These are phyloP conservation scores for Monascus ruber DNA, from an alignment of 2,329 filamentous ascomycete species.

Conservation along the genomic window DNA sequence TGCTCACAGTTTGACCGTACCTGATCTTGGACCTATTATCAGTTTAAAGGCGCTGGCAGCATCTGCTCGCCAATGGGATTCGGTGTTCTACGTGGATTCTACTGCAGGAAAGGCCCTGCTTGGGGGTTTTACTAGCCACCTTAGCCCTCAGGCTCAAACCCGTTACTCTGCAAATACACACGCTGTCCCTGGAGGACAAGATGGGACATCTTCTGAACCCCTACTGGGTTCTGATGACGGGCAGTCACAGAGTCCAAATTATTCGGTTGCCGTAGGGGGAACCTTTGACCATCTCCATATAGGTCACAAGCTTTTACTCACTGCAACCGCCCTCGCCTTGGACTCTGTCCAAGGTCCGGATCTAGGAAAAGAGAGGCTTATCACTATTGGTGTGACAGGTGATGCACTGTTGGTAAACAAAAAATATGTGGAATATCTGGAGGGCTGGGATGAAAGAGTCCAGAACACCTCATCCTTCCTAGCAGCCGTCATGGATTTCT, in stretches of 20 bases:
- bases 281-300: conserved; percentile 95
- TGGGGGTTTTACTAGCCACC: conserved; percentile 26
- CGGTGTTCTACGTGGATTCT: conserved; percentile 21
- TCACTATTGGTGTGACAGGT: conserved; percentile 80
- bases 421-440: conserved; percentile 69
- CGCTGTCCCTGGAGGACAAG: conserved; percentile 10
- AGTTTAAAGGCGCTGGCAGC: conserved; percentile 37
- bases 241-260: conserved; percentile 28
- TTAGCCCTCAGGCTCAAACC: conserved; percentile 9
- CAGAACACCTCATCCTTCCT: conserved; percentile 61
- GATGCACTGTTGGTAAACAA: conserved; percentile 81
- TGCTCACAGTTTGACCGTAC: conserved; percentile 16
- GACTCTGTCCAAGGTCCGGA: conserved; percentile 33
- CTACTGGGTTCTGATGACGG: conserved; percentile 13
- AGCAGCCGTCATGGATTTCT: conserved; percentile 47
- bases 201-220: conserved; percentile 11
- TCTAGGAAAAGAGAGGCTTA: conserved; percentile 37
- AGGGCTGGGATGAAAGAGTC: conserved; percentile 68
- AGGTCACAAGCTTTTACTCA: conserved; percentile 90
- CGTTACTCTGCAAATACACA: conserved; percentile 10
- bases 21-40: conserved; percentile 38
- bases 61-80: conserved; percentile 21
- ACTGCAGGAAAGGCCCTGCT: conserved; percentile 15
- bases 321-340: conserved; percentile 67
- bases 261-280: conserved; percentile 69